phyloP scores from a whole-genome alignment of 2,329 filamentous ascomycete genomes.

The Ophiosphaerella korrae region DNA sequence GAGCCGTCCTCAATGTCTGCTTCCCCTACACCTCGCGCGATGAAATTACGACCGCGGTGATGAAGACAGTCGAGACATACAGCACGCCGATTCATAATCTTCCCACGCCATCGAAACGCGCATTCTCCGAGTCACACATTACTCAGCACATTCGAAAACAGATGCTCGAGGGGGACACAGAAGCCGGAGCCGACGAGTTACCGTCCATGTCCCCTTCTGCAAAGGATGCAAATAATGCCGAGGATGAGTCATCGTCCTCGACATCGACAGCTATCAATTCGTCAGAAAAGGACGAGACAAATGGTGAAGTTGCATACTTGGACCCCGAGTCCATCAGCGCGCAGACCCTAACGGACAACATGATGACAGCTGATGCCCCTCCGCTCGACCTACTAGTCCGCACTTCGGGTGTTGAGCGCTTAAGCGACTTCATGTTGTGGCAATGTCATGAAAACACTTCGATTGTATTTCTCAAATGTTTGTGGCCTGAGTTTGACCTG shows the following conservation, averaged over 20 bases:
- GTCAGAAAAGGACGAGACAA: constrained; percentile 38
- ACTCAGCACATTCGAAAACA: constrained; percentile 75
- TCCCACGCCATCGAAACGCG: constrained; percentile 61
- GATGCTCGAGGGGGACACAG: constrained; percentile 49
- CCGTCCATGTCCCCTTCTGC: constrained; percentile 43
- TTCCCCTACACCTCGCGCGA: constrained; percentile 97
- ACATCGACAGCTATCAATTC: constrained; percentile 47
- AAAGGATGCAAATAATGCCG: constrained; percentile 35
- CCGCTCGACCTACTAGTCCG: constrained; percentile 89
- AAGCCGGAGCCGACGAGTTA: constrained; percentile 36
- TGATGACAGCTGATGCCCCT: constrained; percentile 84
- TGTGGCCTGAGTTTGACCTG: constrained; percentile 96
- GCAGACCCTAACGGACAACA: constrained; percentile 80
- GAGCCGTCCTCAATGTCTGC: constrained; percentile 85
- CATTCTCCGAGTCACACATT: constrained; percentile 88
- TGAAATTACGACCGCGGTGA: constrained; percentile 90
- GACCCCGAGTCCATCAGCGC: constrained; percentile 88
- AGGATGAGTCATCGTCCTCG: constrained; percentile 39
- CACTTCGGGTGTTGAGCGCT: constrained; percentile 87
- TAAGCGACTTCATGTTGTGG: constrained; percentile 99
- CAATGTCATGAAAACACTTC: constrained; percentile 93
- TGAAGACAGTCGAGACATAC: constrained; percentile 85
- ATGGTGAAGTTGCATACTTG: constrained; percentile 44
- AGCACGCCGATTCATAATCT: constrained; percentile 68
- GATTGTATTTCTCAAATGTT: constrained; percentile 86